Conservation (phyloP, 768 basidiomycete species). For the Thelephora aurantiotincta region DNA sequence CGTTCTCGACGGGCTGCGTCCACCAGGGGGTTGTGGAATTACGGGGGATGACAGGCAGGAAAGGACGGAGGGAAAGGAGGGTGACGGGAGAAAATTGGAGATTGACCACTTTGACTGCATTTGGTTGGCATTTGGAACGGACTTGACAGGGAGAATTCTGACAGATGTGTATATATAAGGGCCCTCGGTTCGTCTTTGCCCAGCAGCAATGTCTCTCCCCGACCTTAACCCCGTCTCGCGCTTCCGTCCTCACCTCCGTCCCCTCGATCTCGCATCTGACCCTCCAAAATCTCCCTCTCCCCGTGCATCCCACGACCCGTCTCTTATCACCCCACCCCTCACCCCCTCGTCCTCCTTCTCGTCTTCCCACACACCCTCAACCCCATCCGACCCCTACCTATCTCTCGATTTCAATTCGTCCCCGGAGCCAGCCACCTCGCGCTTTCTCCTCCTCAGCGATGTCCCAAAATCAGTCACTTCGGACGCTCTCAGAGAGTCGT, state of each 20-base stretch:
- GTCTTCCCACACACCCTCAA: constrained; percentile 2
- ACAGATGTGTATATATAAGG: too few species aligned
- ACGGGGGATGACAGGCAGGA: too few species aligned
- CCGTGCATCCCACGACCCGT: constrained; percentile 1
- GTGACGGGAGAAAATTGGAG: too few species aligned
- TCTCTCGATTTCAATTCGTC: background rate
- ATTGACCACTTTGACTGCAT: too few species aligned
- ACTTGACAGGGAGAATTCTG: too few species aligned
- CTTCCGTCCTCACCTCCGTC: constrained; percentile 17
- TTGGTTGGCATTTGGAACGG: too few species aligned
- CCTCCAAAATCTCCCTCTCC: constrained; percentile 9
- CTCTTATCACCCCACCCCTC: constrained; percentile 4
- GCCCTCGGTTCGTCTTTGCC: too few species aligned
- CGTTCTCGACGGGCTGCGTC: too few species aligned
- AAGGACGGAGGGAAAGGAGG: too few species aligned
- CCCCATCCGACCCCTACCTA: constrained; percentile 10
- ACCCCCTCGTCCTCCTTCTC: constrained; percentile 5
- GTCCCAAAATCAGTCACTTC: constrained; percentile 20
- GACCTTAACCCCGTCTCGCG: constrained; percentile 4
- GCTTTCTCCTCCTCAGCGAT: constrained; percentile 24
- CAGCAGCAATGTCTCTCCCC: background rate
- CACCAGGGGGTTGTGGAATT: too few species aligned
- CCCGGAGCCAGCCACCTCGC: constrained; percentile 3
- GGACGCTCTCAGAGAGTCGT: constrained; percentile 15
- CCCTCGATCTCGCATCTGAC: constrained; percentile 19